phyloP scores from a whole-genome alignment of 345 rosid species.

The Citrus reticulata region DNA sequence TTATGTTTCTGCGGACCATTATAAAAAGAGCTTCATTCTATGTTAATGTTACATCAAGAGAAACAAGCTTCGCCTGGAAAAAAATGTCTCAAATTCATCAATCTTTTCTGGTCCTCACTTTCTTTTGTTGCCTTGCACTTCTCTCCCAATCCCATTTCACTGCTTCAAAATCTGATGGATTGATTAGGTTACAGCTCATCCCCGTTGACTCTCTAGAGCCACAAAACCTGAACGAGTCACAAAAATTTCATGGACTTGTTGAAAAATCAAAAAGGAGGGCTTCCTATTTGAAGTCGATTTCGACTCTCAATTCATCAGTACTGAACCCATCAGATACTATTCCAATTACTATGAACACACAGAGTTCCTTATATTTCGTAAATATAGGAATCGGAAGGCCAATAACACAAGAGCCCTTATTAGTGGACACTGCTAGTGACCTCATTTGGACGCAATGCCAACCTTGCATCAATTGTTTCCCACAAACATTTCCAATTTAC shows the following conservation, averaged over 20 bases:
- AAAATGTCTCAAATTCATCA: neutral
- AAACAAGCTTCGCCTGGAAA: too few species aligned
- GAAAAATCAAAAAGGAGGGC: neutral
- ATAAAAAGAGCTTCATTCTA: too few species aligned
- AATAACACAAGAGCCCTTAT: neutral
- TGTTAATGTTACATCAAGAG: too few species aligned
- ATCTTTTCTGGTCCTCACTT: neutral
- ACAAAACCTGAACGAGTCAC: neutral
- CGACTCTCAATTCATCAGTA: too few species aligned
- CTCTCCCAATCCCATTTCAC: neutral
- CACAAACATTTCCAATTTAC: neutral
- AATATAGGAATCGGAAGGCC: too few species aligned
- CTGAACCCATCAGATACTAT: too few species aligned
- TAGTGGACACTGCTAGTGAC: constrained; percentile 2
- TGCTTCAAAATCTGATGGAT: neutral
- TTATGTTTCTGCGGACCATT: too few species aligned
- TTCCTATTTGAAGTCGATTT: neutral
- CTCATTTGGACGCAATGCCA: constrained; percentile 24
- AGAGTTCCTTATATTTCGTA: too few species aligned
- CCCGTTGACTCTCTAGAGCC: neutral
- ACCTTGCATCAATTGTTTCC: constrained; percentile 23
- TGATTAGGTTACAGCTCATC: neutral
- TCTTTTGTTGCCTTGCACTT: neutral
- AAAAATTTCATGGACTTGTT: neutral
- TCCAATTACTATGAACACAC: too few species aligned